Conservation (phyloP, 1,284 basidiomycete species). For the Ceratobasidium theobromae region DNA sequence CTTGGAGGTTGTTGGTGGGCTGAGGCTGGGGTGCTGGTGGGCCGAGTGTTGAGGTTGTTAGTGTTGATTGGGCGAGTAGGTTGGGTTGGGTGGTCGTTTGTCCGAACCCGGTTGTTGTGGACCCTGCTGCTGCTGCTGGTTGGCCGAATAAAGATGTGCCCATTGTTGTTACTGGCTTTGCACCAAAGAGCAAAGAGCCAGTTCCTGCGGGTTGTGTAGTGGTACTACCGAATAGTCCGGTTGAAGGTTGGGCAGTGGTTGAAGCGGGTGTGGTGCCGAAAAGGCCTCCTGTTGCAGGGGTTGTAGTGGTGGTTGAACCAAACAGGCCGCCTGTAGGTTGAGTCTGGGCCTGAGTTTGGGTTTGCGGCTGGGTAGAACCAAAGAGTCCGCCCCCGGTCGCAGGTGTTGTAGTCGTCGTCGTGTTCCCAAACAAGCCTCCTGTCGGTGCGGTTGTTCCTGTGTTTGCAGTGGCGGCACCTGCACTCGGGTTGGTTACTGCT, state of each 20-base stretch:
- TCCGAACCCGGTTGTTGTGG: slow-evolving; percentile 31
- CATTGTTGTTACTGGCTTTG: no score
- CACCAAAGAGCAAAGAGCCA: slow-evolving; percentile 35
- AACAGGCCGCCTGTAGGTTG: slow-evolving; percentile 35
- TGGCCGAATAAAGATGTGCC: slow-evolving; percentile 42
- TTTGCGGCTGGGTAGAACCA: slow-evolving; percentile 34
- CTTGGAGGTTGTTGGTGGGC: slow-evolving; percentile 42
- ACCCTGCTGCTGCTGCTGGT: slow-evolving; percentile 31
- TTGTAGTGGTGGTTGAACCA: slow-evolving; percentile 34
- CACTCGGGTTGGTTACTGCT: no score
- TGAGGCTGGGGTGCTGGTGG: slow-evolving; percentile 34
- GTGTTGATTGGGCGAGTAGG: slow-evolving; percentile 7
- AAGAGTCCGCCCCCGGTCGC: slow-evolving; percentile 39
- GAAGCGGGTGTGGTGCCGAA: slow-evolving; percentile 26
- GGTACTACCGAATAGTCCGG: slow-evolving; percentile 40
- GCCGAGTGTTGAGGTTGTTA: slow-evolving; percentile 30
- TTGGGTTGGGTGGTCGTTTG: slow-evolving; percentile 1
- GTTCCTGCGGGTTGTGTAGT: slow-evolving; percentile 31
- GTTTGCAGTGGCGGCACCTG: background rate
- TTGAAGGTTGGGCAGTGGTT: slow-evolving; percentile 29
- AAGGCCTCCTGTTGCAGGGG: slow-evolving; percentile 30
- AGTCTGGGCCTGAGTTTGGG: no score
- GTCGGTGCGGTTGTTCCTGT: slow-evolving; percentile 36
- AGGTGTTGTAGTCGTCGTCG: slow-evolving; percentile 36
- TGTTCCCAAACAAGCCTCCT: slow-evolving; percentile 46